These are phyloP conservation scores for Citrus inodora DNA, from an alignment of 345 rosid species.

Conservation along the genomic window DNA sequence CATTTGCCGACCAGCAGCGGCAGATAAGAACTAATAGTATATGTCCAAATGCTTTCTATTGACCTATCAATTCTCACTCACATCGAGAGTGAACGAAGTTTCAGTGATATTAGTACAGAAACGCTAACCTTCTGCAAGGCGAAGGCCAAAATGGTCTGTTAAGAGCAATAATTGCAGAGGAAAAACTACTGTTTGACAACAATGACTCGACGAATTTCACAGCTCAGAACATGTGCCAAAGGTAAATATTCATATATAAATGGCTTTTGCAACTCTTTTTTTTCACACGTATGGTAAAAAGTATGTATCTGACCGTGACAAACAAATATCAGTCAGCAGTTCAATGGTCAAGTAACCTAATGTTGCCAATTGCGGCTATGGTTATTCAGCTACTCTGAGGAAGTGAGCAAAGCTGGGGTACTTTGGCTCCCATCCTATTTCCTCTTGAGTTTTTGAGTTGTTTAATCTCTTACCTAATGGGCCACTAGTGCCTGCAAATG, in stretches of 20 bases:
- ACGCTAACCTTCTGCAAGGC: background rate
- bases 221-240: background rate
- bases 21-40: background rate
- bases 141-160: background rate
- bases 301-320: background rate
- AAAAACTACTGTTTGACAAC: background rate
- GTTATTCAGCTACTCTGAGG: slow-evolving; percentile 52
- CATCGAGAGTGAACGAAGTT: too few species aligned
- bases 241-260: background rate
- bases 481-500: slow-evolving; percentile 67
- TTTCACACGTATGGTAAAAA: background rate
- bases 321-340: background rate
- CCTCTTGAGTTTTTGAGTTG: slow-evolving; percentile 69
- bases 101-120: too few species aligned
- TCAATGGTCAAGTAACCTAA: background rate
- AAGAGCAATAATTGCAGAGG: background rate
- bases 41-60: background rate
- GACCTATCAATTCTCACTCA: background rate
- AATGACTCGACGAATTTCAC: background rate
- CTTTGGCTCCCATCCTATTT: slow-evolving; percentile 89
- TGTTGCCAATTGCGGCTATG: background rate
- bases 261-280: background rate
- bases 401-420: slow-evolving; percentile 77
- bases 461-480: slow-evolving; percentile 84
- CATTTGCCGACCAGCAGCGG: background rate